A percentile compares a stretch with the other conserved stretches of the same genome.
These are phyloP conservation scores for Daldinia decipiens DNA, from an alignment of 495 filamentous ascomycete genomes.

Conservation along the genomic window DNA sequence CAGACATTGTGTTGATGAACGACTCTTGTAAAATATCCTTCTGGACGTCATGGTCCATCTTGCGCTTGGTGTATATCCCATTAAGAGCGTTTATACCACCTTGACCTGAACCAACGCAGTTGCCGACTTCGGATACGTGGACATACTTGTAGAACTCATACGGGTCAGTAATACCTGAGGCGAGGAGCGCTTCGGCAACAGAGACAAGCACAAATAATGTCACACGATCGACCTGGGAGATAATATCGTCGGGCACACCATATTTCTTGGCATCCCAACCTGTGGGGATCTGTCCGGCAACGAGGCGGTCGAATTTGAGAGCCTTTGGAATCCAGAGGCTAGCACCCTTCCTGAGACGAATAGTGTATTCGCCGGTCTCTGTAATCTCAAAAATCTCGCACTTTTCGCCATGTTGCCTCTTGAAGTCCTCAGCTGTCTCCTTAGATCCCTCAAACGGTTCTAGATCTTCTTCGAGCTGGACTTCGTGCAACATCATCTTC, in stretches of 20 bases:
- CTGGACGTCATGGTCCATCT: constrained; percentile 95
- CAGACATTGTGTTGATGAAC: constrained; percentile 99
- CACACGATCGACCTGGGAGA: constrained; percentile 95
- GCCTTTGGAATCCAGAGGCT: constrained; percentile 96
- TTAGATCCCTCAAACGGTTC: constrained; percentile 97
- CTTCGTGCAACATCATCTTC: constrained; percentile 97
- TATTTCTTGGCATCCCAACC: constrained; percentile 97
- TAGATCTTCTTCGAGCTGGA: constrained; percentile 94
- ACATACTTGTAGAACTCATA: constrained; percentile 99
- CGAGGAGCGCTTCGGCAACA: constrained; percentile 87
- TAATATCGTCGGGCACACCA: constrained; percentile 96
- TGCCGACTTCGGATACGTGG: constrained; percentile 96
- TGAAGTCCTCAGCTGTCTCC: constrained; percentile 97
- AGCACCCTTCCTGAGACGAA: constrained; percentile 93
- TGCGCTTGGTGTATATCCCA: constrained; percentile 98
- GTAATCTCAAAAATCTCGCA: constrained; percentile 95
- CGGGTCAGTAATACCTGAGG: constrained; percentile 97
- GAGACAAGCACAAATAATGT: constrained; percentile 95
- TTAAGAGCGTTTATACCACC: constrained; percentile 91
- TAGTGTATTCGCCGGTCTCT: constrained; percentile 94
- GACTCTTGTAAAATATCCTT: constrained; percentile 99
- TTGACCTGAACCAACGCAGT: constrained; percentile 97
- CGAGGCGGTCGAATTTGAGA: constrained; percentile 93
- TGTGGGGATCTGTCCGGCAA: constrained; percentile 95
- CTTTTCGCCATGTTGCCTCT: constrained; percentile 94